Evolutionary conservation across 2,329 filamentous ascomycete genomes (phyloP), one percentile per base, ranked within the genome.

Genomic region (Claviceps digitariae): DNA sequence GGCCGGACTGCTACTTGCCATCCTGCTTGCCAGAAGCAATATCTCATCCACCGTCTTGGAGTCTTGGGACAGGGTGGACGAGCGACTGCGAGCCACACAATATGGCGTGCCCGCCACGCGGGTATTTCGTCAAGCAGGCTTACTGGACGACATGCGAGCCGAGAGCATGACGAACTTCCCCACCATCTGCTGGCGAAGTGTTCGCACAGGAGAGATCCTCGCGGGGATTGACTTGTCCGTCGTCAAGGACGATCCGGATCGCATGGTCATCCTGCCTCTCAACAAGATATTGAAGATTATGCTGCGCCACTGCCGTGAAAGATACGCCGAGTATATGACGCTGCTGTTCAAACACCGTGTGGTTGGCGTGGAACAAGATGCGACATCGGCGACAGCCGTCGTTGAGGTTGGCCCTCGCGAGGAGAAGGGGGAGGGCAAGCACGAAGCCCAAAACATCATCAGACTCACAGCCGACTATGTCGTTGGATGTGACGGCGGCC

Each of bases 401-500:
- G 50, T 59, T 3, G 65, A 66, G 8, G 56, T 64, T 43, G 60
- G 58, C 1, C 56, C 4, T 20, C n/a, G 7, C 20, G 40, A 10
- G 4, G n/a, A 57, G 8, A 55, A 12, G 31, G 7, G 10, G 4
- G n/a, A 57, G 9, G 56, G n/a, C n/a, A n/a, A 57, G 10, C 60
- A 60, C 2, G 52, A 50, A n/a, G 52, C 59, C 51, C 64, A 53
- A 25, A 48, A 7, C 7, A 50, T 29, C 15, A 21, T 44, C 21
- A 52, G 15, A 6, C 50, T 62, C n/a, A 57, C 56, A 40, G 72
- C 66, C 17, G 69, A 74, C 58, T 76, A 74, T 40, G 58, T 76
- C 2, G 61, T 72, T 27, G 72, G 71, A 0, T 74, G 72, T 56
- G 74, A 77, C 60, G 74, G 73, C 7, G 70, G 67, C 2, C 67